Base-by-base conservation (phyloP, 805 yeast genomes). In the Candida anglica region DNA sequence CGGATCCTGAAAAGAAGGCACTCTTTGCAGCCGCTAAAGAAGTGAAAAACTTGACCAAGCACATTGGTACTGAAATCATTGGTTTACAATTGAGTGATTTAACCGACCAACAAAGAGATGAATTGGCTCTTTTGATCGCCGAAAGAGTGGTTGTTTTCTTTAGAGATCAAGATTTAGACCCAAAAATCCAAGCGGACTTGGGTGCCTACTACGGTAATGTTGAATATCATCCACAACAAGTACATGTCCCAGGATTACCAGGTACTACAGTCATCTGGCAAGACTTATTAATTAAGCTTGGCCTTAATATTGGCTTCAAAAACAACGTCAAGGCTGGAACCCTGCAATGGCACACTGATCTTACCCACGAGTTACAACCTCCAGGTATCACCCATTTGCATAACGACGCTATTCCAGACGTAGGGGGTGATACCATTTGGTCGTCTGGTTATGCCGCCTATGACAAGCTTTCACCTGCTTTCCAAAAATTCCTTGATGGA, bases 361-460 rank as follows among this genome's bases (percentile, higher is more conserved):
- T 60, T 38, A 60, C 53, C 14, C 66, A 60, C 34, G 65, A 60
- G 34, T 45, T 39, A 18, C 65, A 58, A 34, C 63, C 66, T 2
- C 63, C 65, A 4, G 66, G 64, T 31, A 50, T 58, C 27, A 60
- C 66, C 22, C 66, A 69, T 42, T 52, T 60, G 33, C 66, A 60
- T 42, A 49, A 49, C 31, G 67, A 60, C 42, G 43, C 61, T 9
- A 60, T 71, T 46, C 76, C 75, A 18, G 44, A 43, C 1, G 66
- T 64, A 19, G 80, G 80, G 31, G 80, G 80, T 39, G 80, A 75
- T 48, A 75, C 80, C 11, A 41, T 60, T n/a, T 75, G 77, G 77
- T 51, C 73, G 3, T 68, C 76, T 26, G 79, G 79, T n/a, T 74
- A 73, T 43, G 79, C 67, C 32, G 76, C 79, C 25, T 75, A 69